phyloP scores from a whole-genome alignment of 148 eudicot species.

The Rhododendron kiyosumense region DNA sequence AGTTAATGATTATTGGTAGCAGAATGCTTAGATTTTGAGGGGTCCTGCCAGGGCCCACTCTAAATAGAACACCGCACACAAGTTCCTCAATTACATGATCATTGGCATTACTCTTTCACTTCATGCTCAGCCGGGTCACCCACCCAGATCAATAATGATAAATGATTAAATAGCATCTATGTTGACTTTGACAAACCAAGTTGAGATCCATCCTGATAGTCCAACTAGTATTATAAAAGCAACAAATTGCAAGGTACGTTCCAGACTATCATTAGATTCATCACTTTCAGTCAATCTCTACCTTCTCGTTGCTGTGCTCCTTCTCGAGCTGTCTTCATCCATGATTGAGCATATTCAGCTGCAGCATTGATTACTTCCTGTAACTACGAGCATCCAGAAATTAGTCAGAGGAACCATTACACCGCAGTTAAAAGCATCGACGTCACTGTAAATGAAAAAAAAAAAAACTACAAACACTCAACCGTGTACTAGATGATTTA shows the following conservation, averaged over 20 bases:
- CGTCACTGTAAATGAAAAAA: background rate
- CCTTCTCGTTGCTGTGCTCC: conserved; percentile 16
- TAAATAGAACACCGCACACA: background rate
- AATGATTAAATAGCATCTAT: background rate
- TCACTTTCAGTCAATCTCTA: background rate
- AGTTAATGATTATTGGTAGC: background rate
- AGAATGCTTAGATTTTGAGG: background rate
- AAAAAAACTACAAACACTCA: background rate
- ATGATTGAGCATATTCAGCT: conserved; percentile 17
- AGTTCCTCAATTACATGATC: background rate
- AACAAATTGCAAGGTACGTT: background rate
- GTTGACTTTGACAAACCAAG: background rate
- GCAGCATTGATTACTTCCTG: conserved; percentile 15
- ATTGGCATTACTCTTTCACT: background rate
- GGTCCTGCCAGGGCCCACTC: background rate
- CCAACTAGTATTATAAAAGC: background rate
- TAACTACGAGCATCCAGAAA: conserved; percentile 5
- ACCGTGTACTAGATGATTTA: background rate
- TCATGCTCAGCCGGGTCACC: background rate
- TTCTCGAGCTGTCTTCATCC: conserved; percentile 21
- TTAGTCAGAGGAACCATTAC: background rate
- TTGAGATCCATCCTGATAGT: background rate
- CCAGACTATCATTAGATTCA: background rate
- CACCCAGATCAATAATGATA: background rate
- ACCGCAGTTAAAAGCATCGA: background rate